phyloP scores from a whole-genome alignment of 2,329 filamentous ascomycete species.

The Botrytis aclada region DNA sequence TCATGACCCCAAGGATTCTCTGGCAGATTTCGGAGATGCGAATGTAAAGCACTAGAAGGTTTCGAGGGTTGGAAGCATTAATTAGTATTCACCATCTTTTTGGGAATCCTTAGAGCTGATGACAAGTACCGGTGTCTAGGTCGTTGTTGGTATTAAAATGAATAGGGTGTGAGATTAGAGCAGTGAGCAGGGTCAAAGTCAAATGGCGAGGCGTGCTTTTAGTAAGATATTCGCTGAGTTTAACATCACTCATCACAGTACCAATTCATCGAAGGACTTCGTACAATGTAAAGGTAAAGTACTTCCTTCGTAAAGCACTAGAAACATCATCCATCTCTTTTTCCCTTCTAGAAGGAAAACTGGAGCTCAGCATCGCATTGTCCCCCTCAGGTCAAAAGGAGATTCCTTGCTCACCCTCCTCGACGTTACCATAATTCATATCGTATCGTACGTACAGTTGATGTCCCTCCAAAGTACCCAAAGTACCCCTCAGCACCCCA shows the following conservation, averaged over 20 bases:
- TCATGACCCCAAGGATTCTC: neutral
- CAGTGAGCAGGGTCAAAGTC: too few relatives aligned
- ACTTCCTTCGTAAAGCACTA: too few relatives aligned
- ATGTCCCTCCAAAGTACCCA: too few relatives aligned
- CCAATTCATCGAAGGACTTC: too few relatives aligned
- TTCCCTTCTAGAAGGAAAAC: neutral
- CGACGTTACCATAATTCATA: neutral
- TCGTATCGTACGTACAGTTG: too few relatives aligned
- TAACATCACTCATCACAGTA: neutral
- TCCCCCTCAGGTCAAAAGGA: neutral
- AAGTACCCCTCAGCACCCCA: neutral
- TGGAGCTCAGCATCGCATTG: neutral
- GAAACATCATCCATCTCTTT: neutral
- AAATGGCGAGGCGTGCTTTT: neutral
- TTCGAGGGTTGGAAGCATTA: neutral
- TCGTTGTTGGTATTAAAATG: neutral
- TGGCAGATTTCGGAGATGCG: neutral
- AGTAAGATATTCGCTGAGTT: neutral
- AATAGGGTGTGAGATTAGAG: neutral
- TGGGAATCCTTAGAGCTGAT: neutral
- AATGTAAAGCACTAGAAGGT: neutral
- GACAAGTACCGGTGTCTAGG: neutral
- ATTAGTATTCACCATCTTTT: neutral
- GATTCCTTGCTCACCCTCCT: neutral
- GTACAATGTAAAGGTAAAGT: too few relatives aligned